These are phyloP conservation scores for Hypericum androsaemum DNA, from an alignment of 345 rosid genomes.

Conservation along the genomic window DNA sequence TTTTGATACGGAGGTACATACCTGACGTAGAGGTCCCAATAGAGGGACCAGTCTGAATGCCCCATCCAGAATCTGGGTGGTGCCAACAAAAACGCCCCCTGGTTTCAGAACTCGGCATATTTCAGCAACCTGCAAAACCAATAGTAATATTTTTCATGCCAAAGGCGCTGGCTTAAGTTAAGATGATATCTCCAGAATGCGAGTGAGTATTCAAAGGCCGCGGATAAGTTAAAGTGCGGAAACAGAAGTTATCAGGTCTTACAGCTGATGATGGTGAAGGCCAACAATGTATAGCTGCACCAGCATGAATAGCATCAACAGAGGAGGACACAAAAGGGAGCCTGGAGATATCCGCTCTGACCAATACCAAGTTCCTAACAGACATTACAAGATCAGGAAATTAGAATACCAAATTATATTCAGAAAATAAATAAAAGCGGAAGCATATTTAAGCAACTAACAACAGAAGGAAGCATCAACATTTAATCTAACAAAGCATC, in stretches of 20 bases:
- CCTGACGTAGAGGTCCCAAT: conserved; percentile 46
- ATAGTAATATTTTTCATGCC: not conserved
- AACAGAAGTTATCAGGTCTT: conserved; percentile 13
- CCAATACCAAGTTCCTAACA: conserved; percentile 58
- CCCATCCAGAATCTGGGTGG: conserved; percentile 57
- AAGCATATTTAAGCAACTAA: not conserved
- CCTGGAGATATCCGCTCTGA: conserved; percentile 82
- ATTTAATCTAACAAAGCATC: no score
- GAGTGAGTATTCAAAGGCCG: not conserved
- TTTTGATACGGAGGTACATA: no score
- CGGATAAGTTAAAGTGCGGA: not conserved
- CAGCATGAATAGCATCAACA: conserved; percentile 82
- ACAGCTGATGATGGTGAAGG: conserved; percentile 84
- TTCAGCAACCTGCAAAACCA: conserved; percentile 56
- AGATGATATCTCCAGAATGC: no score
- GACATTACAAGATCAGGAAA: conserved; percentile 5
- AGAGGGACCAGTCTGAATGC: conserved; percentile 41
- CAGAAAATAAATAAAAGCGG: not conserved
- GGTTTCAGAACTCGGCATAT: conserved; percentile 79
- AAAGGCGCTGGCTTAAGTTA: no score
- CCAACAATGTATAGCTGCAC: conserved; percentile 93
- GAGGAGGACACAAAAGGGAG: conserved; percentile 71
- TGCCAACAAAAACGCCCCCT: conserved; percentile 79
- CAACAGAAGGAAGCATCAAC: no score
- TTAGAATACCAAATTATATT: conserved; percentile 2